Evolutionary conservation across 2,329 filamentous ascomycete genomes (phyloP).

Genomic region (Alternaria atra): DNA sequence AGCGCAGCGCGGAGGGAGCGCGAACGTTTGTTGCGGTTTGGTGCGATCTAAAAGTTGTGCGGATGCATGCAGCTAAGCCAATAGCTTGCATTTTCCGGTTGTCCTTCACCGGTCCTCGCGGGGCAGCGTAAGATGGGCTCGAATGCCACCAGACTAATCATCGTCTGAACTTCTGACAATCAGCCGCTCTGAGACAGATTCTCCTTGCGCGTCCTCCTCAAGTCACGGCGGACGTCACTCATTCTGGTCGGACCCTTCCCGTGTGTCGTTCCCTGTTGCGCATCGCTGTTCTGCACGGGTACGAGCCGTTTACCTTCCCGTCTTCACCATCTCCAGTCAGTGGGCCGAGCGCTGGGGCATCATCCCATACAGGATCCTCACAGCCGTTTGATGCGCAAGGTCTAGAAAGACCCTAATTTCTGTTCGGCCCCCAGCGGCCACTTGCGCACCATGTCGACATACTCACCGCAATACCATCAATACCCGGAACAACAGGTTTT

Average conservation of each 20-base stretch:
- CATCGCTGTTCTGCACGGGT: constrained; percentile 28
- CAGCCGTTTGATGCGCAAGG: constrained; percentile 40
- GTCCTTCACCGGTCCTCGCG: constrained; percentile 49
- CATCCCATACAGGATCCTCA: constrained; percentile 33
- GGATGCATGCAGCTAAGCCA: constrained; percentile 44
- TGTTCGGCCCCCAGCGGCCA: constrained; percentile 28
- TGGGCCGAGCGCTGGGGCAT: constrained; percentile 35
- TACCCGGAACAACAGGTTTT: constrained; percentile 34
- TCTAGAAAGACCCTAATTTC: constrained; percentile 31
- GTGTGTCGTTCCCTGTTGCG: constrained; percentile 33
- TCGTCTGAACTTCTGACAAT: constrained; percentile 36
- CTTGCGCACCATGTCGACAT: constrained; percentile 44
- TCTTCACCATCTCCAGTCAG: constrained; percentile 34
- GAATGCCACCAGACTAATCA: constrained; percentile 32
- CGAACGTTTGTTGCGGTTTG: constrained; percentile 38
- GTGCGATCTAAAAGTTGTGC: constrained; percentile 43
- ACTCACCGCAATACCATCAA: constrained; percentile 30
- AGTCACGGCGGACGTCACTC: constrained; percentile 38
- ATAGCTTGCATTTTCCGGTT: constrained; percentile 41
- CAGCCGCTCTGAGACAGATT: constrained; percentile 40
- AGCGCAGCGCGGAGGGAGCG: constrained; percentile 19
- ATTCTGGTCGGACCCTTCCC: constrained; percentile 31
- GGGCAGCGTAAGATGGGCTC: constrained; percentile 43
- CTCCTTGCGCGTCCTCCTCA: constrained; percentile 44
- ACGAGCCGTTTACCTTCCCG: constrained; percentile 30